Base-by-base conservation (phyloP, 805 yeast genomes). In the Metschnikowia gelsemii region DNA sequence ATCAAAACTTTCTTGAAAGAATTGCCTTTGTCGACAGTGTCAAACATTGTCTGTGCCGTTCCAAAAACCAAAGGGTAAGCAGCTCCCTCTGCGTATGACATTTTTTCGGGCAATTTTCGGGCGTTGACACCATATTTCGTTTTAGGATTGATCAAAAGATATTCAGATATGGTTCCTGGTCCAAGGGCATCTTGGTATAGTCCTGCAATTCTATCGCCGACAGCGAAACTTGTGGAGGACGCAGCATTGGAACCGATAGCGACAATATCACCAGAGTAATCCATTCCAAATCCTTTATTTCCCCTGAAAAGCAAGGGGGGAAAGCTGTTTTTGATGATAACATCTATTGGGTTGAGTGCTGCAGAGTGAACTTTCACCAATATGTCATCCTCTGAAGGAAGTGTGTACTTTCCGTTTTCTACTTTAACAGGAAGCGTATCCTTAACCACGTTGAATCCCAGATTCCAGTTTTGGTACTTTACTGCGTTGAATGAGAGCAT, bases 51-150 rank as follows among this genome's bases (percentile, higher is more conserved):
- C 49, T 55, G 70, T 0, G 91, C 90, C 3, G 95, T 82, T 14
- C 79, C 78, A 49, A 74, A 78, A 0, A 78, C 82, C 49, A 82
- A 61, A 0, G 87, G 84, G 62, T 76, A 74, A 1, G 87, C 75
- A 2, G 85, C 84, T 35, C 90, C 87, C 51, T 80, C 76, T 26
- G 64, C 75, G 41, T 68, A 59, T 2, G 75, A 51, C 33, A 84
- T 45, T 19, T 64, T 66, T 4, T 59, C 57, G 2, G 70, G 68
- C 12, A 87, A 83, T 21, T 32, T 32, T 32, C 73, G 72, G 35
- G 65, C 66, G 18, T 72, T 53, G 19, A 78, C 55, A 0, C 72
- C 61, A 2, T 42, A 25, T 3, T 55, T 45, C 5, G 50, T 54
- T 3, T 38, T 43, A 4, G 66, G 63, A 38, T 77, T 68, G 16